Evolutionary conservation across 768 basidiomycete species (phyloP).

Genomic region (Boletus huronensis): DNA sequence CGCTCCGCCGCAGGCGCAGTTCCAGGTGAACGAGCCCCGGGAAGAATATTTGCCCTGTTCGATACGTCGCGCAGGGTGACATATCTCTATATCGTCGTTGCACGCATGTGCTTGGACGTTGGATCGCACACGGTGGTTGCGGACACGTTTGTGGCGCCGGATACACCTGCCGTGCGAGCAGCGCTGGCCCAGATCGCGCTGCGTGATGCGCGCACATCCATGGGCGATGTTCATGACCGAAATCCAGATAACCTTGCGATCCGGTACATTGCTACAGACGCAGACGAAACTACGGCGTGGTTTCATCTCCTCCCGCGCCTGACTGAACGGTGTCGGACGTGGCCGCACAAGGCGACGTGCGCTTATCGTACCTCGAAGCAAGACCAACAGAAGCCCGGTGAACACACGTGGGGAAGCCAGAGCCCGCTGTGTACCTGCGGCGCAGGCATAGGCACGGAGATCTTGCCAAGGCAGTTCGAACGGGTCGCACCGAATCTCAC

Average conservation of each 20-base stretch:
- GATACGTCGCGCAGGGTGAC: slow-evolving; percentile 5
- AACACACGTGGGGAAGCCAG: slow-evolving; percentile 1
- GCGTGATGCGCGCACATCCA: too few species aligned
- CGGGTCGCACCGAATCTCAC: slow-evolving; percentile 41
- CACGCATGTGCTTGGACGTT: slow-evolving; percentile 44
- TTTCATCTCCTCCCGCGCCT: slow-evolving; percentile 48
- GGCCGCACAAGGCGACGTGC: slow-evolving; percentile 46
- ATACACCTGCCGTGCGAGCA: slow-evolving; percentile 11
- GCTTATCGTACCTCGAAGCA: slow-evolving; percentile 24
- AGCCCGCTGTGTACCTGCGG: slow-evolving; percentile 15
- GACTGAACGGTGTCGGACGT: slow-evolving; percentile 52
- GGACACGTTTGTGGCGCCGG: slow-evolving; percentile 45
- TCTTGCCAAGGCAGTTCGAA: slow-evolving; percentile 33
- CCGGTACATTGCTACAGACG: slow-evolving; percentile 7
- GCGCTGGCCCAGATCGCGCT: background rate
- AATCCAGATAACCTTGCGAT: slow-evolving; percentile 1
- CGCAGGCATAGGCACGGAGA: slow-evolving; percentile 11
- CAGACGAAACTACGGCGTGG: slow-evolving; percentile 37
- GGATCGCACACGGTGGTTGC: slow-evolving; percentile 41
- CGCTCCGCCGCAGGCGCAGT: slow-evolving; percentile 8
- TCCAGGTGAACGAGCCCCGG: background rate
- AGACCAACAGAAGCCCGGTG: slow-evolving; percentile 7
- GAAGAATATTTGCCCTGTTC: slow-evolving; percentile 15
- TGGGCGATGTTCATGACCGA: too few species aligned
- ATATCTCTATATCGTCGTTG: slow-evolving; percentile 46